Conservation (phyloP, 2,329 filamentous ascomycete genomes). For the Aspergillus fijiensis region DNA sequence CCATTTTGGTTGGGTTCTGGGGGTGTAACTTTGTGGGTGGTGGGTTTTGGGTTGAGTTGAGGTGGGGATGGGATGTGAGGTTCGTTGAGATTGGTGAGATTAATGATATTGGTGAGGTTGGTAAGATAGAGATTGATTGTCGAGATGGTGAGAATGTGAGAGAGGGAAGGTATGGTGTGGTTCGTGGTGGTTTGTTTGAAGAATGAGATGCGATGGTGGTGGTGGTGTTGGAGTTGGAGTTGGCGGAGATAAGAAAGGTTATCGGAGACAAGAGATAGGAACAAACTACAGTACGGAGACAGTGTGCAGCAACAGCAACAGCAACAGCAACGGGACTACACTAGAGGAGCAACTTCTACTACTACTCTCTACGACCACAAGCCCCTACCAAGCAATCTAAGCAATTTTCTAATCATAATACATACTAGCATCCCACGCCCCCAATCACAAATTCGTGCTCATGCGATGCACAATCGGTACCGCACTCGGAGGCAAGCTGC, state of each 20-base stretch:
- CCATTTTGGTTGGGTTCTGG: conserved; percentile 25
- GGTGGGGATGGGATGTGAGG: neutral
- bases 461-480: conserved; percentile 72
- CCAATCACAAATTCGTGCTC: conserved; percentile 43
- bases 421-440: neutral
- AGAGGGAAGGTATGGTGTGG: neutral
- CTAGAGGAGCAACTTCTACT: too few relatives aligned
- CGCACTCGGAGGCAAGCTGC: conserved; percentile 79
- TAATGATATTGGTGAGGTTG: too few relatives aligned
- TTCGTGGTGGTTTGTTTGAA: neutral
- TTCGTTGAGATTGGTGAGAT: too few relatives aligned
- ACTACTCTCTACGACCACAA: neutral
- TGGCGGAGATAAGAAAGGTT: neutral
- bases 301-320: too few relatives aligned
- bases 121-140: neutral
- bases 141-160: neutral
- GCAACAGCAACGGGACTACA: too few relatives aligned
- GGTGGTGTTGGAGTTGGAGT: neutral
- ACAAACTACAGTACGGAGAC: neutral
- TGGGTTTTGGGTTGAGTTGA: neutral
- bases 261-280: neutral
- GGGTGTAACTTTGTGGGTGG: neutral
- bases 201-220: neutral
- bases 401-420: neutral
- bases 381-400: neutral